Percentiles rank a stretch among this genome's conserved stretches.
phyloP scores from a whole-genome alignment of 352 stramenopile species.

The Phytophthora lateralis region DNA sequence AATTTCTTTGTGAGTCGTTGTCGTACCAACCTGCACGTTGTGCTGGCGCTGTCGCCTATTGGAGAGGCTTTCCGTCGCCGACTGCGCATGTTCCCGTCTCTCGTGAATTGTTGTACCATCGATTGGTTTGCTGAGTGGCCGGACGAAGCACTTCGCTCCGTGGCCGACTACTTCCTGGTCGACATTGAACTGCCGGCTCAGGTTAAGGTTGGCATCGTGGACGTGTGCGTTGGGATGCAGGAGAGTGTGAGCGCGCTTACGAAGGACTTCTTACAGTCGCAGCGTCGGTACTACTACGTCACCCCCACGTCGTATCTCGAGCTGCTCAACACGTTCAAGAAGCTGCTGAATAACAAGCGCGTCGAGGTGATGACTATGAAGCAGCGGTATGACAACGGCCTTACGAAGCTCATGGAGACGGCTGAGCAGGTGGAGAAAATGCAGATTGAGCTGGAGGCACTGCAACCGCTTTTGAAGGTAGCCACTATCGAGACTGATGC shows the following conservation, averaged over 20 bases:
- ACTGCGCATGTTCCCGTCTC: slow-evolving; percentile 95
- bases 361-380: slow-evolving; percentile 92
- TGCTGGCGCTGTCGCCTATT: slow-evolving; percentile 93
- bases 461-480: slow-evolving; percentile 93
- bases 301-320: slow-evolving; percentile 96
- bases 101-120: slow-evolving; percentile 97
- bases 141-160: slow-evolving; percentile 91
- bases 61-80: slow-evolving; percentile 93
- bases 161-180: slow-evolving; percentile 92
- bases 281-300: slow-evolving; percentile 95
- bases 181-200: slow-evolving; percentile 82
- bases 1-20: slow-evolving; percentile 92
- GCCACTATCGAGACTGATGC: slow-evolving; percentile 92
- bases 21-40: slow-evolving; percentile 94
- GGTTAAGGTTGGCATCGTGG: slow-evolving; percentile 89
- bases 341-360: slow-evolving; percentile 90
- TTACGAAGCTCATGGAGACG: slow-evolving; percentile 94
- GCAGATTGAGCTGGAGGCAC: slow-evolving; percentile 91
- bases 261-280: slow-evolving; percentile 80
- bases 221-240: slow-evolving; percentile 96
- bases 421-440: slow-evolving; percentile 94
- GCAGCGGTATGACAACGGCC: slow-evolving; percentile 92
- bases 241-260: slow-evolving; percentile 89
- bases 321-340: slow-evolving; percentile 96
- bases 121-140: slow-evolving; percentile 98